These are phyloP conservation scores for Emmonsiellopsis sp. DNA, from an alignment of 2,329 filamentous ascomycete genomes.

Conservation along the genomic window DNA sequence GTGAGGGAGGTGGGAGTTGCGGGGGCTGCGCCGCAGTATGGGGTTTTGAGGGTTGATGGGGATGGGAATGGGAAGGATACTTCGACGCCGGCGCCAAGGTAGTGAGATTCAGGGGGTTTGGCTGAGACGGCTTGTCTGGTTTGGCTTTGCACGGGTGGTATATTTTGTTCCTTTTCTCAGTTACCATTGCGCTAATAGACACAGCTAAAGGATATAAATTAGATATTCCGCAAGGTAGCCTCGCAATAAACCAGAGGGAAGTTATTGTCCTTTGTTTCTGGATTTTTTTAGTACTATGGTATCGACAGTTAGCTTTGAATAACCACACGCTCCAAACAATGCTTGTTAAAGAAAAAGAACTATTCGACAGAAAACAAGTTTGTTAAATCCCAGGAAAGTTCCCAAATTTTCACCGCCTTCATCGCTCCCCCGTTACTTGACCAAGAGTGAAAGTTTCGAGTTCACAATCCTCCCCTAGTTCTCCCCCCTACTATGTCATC, in stretches of 20 bases:
- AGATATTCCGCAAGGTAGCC: not conserved
- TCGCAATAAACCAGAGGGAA: not conserved
- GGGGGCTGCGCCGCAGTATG: slow-evolving; percentile 3
- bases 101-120: too few relatives aligned
- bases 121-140: too few relatives aligned
- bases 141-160: too few relatives aligned
- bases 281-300: not conserved
- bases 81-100: not conserved
- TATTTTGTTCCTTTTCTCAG: too few relatives aligned
- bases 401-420: too few relatives aligned
- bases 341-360: not conserved
- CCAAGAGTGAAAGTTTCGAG: too few relatives aligned
- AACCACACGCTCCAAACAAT: not conserved
- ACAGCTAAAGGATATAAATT: too few relatives aligned
- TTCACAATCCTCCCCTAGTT: too few relatives aligned
- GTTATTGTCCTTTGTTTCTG: not conserved
- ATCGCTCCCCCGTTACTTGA: too few relatives aligned
- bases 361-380: not conserved
- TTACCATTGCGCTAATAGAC: too few relatives aligned
- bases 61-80: not conserved
- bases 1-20: slow-evolving; percentile 48
- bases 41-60: slow-evolving; percentile 2
- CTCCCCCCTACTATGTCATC: too few relatives aligned
- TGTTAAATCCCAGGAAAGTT: too few relatives aligned
- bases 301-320: not conserved